Evolutionary conservation across 148 eudicot genomes (phyloP).

Genomic region (Bassia scoparia): DNA sequence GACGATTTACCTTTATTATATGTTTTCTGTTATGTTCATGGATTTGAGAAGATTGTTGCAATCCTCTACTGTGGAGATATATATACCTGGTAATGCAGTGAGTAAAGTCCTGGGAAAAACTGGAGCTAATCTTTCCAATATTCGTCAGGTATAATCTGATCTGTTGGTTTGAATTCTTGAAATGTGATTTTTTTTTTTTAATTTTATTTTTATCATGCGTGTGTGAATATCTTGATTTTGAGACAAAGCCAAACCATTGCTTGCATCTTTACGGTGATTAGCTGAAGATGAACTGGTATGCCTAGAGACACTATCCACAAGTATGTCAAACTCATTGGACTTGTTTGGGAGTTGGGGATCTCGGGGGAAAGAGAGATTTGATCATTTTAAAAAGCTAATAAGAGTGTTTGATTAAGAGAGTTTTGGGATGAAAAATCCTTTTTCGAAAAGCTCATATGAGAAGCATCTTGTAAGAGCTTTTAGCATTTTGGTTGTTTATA

Average conservation of each 20-base stretch:
- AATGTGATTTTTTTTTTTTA: background rate
- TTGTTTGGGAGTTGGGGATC: background rate
- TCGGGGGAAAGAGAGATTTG: too few relatives aligned
- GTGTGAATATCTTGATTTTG: background rate
- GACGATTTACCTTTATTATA: constrained; percentile 3
- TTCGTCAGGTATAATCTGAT: constrained; percentile 60
- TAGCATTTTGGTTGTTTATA: too few relatives aligned
- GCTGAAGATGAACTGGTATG: background rate
- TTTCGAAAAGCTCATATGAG: too few relatives aligned
- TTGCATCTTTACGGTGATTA: background rate
- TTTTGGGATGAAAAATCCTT: too few relatives aligned
- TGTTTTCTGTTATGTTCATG: background rate
- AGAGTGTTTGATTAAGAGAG: too few relatives aligned
- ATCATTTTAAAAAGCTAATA: too few relatives aligned
- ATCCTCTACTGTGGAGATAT: constrained; percentile 66
- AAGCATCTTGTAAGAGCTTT: too few relatives aligned
- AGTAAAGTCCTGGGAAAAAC: constrained; percentile 85
- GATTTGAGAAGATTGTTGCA: constrained; percentile 47
- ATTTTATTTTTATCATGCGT: background rate
- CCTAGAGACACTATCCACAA: background rate
- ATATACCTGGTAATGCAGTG: constrained; percentile 77
- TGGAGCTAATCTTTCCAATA: constrained; percentile 76
- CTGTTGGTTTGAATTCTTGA: background rate
- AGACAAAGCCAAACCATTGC: background rate
- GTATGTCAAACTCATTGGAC: background rate